Conservation (phyloP, 2,329 filamentous ascomycete species). For the Knoxdaviesia proteae region DNA sequence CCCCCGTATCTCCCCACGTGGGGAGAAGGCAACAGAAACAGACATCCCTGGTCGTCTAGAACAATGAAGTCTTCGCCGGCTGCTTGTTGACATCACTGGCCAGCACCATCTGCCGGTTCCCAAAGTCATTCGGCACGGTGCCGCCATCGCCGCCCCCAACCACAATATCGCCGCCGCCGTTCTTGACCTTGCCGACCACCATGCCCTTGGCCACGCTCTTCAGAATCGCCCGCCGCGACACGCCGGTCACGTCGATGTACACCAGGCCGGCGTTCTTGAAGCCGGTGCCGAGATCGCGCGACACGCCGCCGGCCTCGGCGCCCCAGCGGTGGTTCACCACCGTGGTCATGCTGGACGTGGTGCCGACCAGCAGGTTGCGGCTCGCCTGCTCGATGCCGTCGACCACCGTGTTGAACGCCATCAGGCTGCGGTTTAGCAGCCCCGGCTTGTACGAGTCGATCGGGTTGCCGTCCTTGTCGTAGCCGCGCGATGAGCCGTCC, state of each 20-base stretch:
- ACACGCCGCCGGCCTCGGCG: slow-evolving; percentile 59
- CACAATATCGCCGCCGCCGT: slow-evolving; percentile 53
- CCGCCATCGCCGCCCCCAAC: slow-evolving; percentile 38
- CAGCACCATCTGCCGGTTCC: no score
- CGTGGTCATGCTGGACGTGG: slow-evolving; percentile 59
- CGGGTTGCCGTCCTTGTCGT: slow-evolving; percentile 48
- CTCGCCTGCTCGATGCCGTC: slow-evolving; percentile 85
- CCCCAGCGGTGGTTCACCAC: slow-evolving; percentile 86
- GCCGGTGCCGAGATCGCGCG: slow-evolving; percentile 56
- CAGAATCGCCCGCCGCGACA: slow-evolving; percentile 71
- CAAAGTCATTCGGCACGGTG: slow-evolving; percentile 3
- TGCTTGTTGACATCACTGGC: no score
- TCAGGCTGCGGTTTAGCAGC: slow-evolving; percentile 83
- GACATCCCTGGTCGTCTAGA: no score
- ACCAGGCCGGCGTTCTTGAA: slow-evolving; percentile 94
- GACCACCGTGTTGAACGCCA: slow-evolving; percentile 85
- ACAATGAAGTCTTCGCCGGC: no score
- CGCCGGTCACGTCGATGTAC: slow-evolving; percentile 89
- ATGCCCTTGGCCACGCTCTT: slow-evolving; percentile 95
- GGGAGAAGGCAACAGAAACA: no score
- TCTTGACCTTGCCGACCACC: slow-evolving; percentile 63
- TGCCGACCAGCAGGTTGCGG: slow-evolving; percentile 52
- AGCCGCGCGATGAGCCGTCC: slow-evolving; percentile 33
- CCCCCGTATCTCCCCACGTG: no score
- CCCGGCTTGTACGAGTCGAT: slow-evolving; percentile 62